These are phyloP conservation scores for Grosmannia serpens DNA, from an alignment of 2,329 filamentous ascomycete species.

Conservation along the genomic window DNA sequence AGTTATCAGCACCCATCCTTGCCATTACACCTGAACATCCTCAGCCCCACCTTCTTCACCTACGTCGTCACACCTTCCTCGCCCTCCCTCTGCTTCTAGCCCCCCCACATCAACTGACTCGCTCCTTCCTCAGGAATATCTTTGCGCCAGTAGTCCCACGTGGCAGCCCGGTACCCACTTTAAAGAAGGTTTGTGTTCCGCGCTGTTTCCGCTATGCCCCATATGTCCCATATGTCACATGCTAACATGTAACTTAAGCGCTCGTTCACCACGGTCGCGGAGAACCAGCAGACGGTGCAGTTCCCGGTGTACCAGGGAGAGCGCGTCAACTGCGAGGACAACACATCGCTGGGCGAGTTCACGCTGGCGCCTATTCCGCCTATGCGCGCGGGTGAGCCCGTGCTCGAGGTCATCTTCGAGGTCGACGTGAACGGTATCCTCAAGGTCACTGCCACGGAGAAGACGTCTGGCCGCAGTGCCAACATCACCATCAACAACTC, in stretches of 20 bases:
- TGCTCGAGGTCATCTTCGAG: slow-evolving; percentile 96
- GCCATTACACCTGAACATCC: too few relatives aligned
- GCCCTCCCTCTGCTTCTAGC: not conserved
- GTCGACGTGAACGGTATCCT: slow-evolving; percentile 99
- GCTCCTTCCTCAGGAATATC: slow-evolving; percentile 54
- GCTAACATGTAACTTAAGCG: slow-evolving; percentile 28
- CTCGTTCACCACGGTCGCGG: slow-evolving; percentile 69
- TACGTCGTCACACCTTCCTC: not conserved
- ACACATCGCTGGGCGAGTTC: slow-evolving; percentile 96
- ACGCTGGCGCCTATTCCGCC: slow-evolving; percentile 80
- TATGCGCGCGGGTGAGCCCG: slow-evolving; percentile 89
- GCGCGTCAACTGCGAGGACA: slow-evolving; percentile 95
- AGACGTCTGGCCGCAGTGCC: slow-evolving; percentile 92
- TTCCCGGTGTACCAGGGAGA: slow-evolving; percentile 96
- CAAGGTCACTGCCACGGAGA: slow-evolving; percentile 98
- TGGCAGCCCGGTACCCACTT: slow-evolving; percentile 61
- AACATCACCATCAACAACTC: slow-evolving; percentile 99
- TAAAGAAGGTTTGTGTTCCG: slow-evolving; percentile 51
- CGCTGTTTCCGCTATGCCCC: too few relatives aligned
- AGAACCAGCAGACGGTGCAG: slow-evolving; percentile 69
- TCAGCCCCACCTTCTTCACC: not conserved
- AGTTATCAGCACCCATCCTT: too few relatives aligned
- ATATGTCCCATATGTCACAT: not conserved
- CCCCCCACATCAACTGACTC: too few relatives aligned
- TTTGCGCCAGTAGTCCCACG: slow-evolving; percentile 87